Evolutionary conservation across 2,329 filamentous ascomycete genomes (phyloP).

Genomic region (Hansfordia pulvinata): DNA sequence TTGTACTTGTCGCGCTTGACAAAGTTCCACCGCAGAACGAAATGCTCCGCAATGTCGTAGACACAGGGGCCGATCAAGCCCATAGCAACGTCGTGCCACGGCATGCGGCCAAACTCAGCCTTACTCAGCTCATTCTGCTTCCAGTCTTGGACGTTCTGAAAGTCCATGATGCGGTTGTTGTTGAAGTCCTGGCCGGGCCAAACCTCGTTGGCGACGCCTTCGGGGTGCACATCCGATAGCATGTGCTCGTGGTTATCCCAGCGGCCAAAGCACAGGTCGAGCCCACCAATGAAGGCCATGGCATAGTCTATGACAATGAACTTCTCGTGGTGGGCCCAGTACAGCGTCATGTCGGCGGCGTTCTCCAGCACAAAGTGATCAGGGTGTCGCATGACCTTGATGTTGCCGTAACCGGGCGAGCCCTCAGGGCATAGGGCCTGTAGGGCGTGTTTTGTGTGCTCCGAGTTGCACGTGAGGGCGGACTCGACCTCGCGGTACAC

Average conservation of each 20-base stretch:
- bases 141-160: constrained; percentile 83
- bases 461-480: constrained; percentile 80
- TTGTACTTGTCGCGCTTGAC: constrained; percentile 98
- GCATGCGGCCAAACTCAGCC: constrained; percentile 86
- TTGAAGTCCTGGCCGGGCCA: constrained; percentile 98
- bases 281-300: constrained; percentile 81
- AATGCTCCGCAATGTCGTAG: constrained; percentile 92
- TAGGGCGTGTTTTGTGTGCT: constrained; percentile 81
- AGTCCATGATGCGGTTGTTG: constrained; percentile 94
- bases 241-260: constrained; percentile 85
- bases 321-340: constrained; percentile 97
- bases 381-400: constrained; percentile 77
- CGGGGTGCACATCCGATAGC: constrained; percentile 77
- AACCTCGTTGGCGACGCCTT: constrained; percentile 66
- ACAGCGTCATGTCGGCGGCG: constrained; percentile 89
- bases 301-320: constrained; percentile 91
- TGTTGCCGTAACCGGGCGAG: constrained; percentile 73
- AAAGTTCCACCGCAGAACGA: constrained; percentile 91
- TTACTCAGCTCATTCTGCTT: constrained; percentile 87
- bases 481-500: constrained; percentile 83
- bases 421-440: constrained; percentile 70
- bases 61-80: constrained; percentile 79
- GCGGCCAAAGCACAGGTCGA: constrained; percentile 90
- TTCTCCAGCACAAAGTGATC: constrained; percentile 95
- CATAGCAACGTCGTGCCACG: constrained; percentile 95